Evolutionary conservation across 2,329 filamentous ascomycete genomes (phyloP).

Genomic region (Claviceps sp.): DNA sequence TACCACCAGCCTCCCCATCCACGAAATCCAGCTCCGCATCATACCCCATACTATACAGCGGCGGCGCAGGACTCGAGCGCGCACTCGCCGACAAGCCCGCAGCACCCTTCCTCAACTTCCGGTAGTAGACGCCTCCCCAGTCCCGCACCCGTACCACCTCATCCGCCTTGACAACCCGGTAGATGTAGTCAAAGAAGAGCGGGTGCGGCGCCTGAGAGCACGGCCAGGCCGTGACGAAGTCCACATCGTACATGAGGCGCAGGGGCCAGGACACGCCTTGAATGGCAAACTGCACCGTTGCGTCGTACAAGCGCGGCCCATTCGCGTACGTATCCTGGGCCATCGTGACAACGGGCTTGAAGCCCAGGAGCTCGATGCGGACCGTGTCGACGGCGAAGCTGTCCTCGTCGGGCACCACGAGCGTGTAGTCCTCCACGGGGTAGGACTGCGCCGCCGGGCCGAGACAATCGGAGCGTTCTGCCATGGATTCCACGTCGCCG

Average conservation of each 20-base stretch:
- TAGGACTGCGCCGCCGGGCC: conserved; percentile 49
- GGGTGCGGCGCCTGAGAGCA: conserved; percentile 52
- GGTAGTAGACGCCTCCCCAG: conserved; percentile 41
- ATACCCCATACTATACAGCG: conserved; percentile 7
- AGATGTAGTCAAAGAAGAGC: conserved; percentile 59
- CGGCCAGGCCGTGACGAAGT: conserved; percentile 52
- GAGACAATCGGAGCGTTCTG: conserved; percentile 52
- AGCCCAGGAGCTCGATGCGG: conserved; percentile 52
- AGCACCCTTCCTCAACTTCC: conserved; percentile 8
- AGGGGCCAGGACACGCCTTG: conserved; percentile 51
- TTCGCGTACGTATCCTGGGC: conserved; percentile 10
- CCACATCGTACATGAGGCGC: conserved; percentile 48
- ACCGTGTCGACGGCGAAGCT: conserved; percentile 51
- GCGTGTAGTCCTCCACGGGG: conserved; percentile 53
- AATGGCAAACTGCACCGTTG: conserved; percentile 49
- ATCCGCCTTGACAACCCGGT: conserved; percentile 45
- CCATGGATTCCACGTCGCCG: conserved; percentile 52
- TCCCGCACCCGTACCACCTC: conserved; percentile 51
- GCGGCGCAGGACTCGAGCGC: conserved; percentile 21
- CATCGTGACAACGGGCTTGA: conserved; percentile 32
- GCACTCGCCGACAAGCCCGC: conserved; percentile 15
- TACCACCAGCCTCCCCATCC: conserved; percentile 30
- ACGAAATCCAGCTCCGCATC: conserved; percentile 9
- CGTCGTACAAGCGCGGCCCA: conserved; percentile 40
- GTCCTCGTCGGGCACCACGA: conserved; percentile 42